phyloP scores from a whole-genome alignment of 2,329 filamentous ascomycete genomes.

The Stachybotrys chartarum region DNA sequence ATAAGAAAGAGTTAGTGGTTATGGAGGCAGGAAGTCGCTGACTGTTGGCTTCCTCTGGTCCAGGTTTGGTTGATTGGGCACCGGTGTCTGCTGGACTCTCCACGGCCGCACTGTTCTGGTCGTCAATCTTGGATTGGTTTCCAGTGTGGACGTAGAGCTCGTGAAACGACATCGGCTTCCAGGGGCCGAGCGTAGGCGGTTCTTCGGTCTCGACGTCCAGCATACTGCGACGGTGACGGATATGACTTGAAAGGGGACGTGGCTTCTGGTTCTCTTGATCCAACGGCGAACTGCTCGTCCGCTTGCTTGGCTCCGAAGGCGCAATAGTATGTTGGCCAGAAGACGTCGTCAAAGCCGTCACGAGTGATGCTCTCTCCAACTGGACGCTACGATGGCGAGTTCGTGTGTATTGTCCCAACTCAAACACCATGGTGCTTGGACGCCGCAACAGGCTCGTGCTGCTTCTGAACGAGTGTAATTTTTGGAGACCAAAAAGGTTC shows the following conservation, averaged over 20 bases:
- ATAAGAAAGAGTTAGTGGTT: slow-evolving; percentile 9
- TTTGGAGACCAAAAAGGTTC: slow-evolving; percentile 25
- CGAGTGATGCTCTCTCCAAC: slow-evolving; percentile 27
- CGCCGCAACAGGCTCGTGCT: slow-evolving; percentile 8
- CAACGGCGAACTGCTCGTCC: slow-evolving; percentile 24
- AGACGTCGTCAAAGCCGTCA: slow-evolving; percentile 7
- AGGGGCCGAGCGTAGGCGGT: slow-evolving; percentile 35
- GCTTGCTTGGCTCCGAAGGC: slow-evolving; percentile 14
- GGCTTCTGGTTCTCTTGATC: slow-evolving; percentile 7
- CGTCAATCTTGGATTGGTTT: not conserved
- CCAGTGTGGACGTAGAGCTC: slow-evolving; percentile 33
- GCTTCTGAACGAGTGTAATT: slow-evolving; percentile 14
- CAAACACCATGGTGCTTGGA: slow-evolving; percentile 28
- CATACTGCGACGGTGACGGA: slow-evolving; percentile 43
- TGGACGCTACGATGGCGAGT: slow-evolving; percentile 42
- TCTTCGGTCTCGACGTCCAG: slow-evolving; percentile 37
- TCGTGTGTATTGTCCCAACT: slow-evolving; percentile 35
- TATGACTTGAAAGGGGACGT: slow-evolving; percentile 1
- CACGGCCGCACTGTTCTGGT: not conserved
- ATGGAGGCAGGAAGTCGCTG: slow-evolving; percentile 21
- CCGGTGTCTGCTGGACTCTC: too few species aligned
- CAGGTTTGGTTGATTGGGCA: not conserved
- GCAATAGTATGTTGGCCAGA: slow-evolving; percentile 8
- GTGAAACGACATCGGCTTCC: slow-evolving; percentile 37
- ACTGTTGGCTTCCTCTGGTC: slow-evolving; percentile 18